phyloP scores from a whole-genome alignment of 1,284 basidiomycete species.

The Leccinum griseonigrum region DNA sequence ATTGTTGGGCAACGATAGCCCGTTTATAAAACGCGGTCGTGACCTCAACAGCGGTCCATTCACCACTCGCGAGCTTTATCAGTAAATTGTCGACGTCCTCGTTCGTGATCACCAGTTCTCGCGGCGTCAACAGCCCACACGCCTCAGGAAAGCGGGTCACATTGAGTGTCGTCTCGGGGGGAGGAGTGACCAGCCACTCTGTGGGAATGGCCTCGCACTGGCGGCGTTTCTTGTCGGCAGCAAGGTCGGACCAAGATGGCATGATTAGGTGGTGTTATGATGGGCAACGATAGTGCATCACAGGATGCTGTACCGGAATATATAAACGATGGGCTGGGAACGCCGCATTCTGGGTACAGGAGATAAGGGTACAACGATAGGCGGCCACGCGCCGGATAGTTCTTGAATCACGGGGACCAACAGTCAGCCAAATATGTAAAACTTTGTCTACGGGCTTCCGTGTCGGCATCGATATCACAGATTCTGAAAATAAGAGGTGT shows the following conservation, averaged over 20 bases:
- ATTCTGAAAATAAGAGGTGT: slow-evolving; percentile 5
- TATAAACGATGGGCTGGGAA: slow-evolving; percentile 12
- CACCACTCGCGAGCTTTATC: slow-evolving; percentile 37
- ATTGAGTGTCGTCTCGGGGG: slow-evolving; percentile 34
- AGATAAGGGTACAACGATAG: background rate
- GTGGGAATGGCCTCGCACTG: slow-evolving; percentile 47
- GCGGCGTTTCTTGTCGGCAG: slow-evolving; percentile 40
- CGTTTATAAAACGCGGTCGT: slow-evolving; percentile 59
- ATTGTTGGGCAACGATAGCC: slow-evolving; percentile 58
- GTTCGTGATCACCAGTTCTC: slow-evolving; percentile 53
- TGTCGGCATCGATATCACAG: background rate
- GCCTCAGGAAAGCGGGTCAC: slow-evolving; percentile 43
- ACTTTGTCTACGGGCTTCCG: background rate
- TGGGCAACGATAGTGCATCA: background rate
- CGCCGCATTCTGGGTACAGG: background rate
- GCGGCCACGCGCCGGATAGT: background rate
- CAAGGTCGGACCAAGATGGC: slow-evolving; percentile 43
- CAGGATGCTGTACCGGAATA: slow-evolving; percentile 4
- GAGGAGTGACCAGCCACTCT: slow-evolving; percentile 44
- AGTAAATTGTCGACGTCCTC: slow-evolving; percentile 40
- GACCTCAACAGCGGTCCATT: slow-evolving; percentile 47
- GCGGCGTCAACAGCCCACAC: slow-evolving; percentile 43
- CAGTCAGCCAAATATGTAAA: background rate
- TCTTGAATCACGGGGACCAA: slow-evolving; percentile 9
- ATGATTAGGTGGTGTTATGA: background rate